A percentile compares a stretch with the other conserved stretches of the same genome.
phyloP scores from a whole-genome alignment of 805 yeast species.

The Sungouiozyma intestinalis region DNA sequence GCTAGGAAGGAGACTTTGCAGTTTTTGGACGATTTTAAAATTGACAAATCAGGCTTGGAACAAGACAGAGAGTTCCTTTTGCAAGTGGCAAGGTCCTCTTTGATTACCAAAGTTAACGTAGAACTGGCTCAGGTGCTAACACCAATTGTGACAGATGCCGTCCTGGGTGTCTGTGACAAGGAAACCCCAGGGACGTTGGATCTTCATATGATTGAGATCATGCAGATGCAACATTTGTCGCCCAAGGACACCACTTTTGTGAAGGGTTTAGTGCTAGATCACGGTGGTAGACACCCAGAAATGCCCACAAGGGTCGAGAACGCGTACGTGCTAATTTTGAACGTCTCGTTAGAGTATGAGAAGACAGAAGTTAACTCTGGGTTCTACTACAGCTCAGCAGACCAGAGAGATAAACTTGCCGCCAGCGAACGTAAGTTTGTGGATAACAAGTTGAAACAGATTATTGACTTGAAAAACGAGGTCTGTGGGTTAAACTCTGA shows the following conservation, averaged over 20 bases:
- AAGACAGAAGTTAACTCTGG: conserved; percentile 97
- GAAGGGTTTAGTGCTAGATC: conserved; percentile 88
- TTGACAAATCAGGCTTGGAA: conserved; percentile 33
- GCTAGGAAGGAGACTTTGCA: conserved; percentile 71
- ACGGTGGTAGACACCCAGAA: conserved; percentile 98
- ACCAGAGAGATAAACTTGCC: conserved; percentile 90
- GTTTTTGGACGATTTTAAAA: conserved; percentile 58
- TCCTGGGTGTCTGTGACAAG: conserved; percentile 56
- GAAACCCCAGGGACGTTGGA: conserved; percentile 46
- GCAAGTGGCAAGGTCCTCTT: conserved; percentile 85
- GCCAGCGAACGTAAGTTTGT: conserved; percentile 90
- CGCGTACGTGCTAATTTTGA: conserved; percentile 76
- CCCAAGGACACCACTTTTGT: conserved; percentile 76
- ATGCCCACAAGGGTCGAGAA: conserved; percentile 86
- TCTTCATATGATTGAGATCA: conserved; percentile 94
- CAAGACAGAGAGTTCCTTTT: conserved; percentile 78
- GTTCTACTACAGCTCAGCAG: conserved; percentile 88
- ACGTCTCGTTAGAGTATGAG: conserved; percentile 92
- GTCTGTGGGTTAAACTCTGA: conserved; percentile 70
- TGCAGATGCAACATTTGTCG: conserved; percentile 93
- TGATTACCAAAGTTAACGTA: conserved; percentile 73
- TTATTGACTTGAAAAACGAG: conserved; percentile 84
- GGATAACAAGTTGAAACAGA: conserved; percentile 83
- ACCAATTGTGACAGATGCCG: conserved; percentile 96
- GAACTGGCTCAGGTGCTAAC: conserved; percentile 73